Evolutionary conservation across 1,284 basidiomycete genomes (phyloP), one percentile per base, ranked within the genome.

Genomic region (Ceratorhiza oryzae-sativae): DNA sequence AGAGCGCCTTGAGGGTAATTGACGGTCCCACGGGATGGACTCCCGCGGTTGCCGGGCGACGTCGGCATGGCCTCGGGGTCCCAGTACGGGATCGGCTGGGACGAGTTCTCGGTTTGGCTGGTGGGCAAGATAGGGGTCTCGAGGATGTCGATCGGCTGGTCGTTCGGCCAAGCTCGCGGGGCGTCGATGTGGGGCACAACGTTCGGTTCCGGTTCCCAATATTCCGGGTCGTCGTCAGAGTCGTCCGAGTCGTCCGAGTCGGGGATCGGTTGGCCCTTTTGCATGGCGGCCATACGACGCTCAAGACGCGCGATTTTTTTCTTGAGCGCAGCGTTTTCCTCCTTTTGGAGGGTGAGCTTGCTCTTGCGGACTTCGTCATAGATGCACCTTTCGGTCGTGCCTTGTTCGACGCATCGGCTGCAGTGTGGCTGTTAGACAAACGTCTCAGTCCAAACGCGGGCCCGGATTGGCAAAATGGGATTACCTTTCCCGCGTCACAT

Each of bases 301-400:
- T 68, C 65, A 15, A 68, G 25, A 27, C 25, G 20, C 23, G 65
- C 65, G 48, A 68, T 32, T 5, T 30, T 36, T 23, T 68, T 53
- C 41, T 68, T 68, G 36, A 68, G 41, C 6, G 20, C 39, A 5
- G 36, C 39, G 48, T 56, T 68, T 68, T 56, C 53, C 53, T 68
- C 65, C 53, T 68, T 68, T 51, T 32, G n/a, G 20, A 68, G 42
- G 0, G 65, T 68, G 30, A 56, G 51, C 25, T 68, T 68, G 39
- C 51, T 56, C 51, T 68, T 68, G 39, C 53, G 53, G 12, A 68
- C 39, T 30, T 56, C 51, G 41, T 68, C 65, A 25, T 68, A 68
- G 10, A 39, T 25, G 30, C 65, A 68, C 51, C 46, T 46, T 34
- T 68, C 65, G 20, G 65, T 68, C 12, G 39, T 56, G 8, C 41